Conservation (phyloP, 352 stramenopile genomes). For the Phytophthora ohioensis region DNA sequence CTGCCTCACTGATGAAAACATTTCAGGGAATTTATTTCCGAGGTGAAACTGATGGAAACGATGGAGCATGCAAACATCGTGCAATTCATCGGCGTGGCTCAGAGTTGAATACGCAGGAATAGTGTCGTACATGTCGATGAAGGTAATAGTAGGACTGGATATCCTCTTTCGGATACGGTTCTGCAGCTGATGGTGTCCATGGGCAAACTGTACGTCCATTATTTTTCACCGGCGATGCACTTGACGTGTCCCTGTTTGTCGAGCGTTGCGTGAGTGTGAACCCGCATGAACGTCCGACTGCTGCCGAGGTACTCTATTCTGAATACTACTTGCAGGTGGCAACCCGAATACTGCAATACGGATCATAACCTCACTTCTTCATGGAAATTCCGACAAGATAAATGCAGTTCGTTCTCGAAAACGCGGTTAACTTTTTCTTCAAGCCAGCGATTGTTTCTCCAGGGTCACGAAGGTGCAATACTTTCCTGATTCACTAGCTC, state of each 20-base stretch:
- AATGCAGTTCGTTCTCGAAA: no score
- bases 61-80: conserved; percentile 66
- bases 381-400: not conserved
- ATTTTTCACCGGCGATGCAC: conserved; percentile 36
- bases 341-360: conserved; percentile 8
- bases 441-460: no score
- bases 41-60: conserved; percentile 52
- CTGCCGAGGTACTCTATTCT: conserved; percentile 35
- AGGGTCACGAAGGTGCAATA: no score
- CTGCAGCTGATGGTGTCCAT: conserved; percentile 52
- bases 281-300: conserved; percentile 27
- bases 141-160: conserved; percentile 10
- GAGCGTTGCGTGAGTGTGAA: conserved; percentile 39
- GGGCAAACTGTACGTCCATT: conserved; percentile 33
- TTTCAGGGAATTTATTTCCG: conserved; percentile 51
- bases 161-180: conserved; percentile 34
- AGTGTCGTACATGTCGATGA: conserved; percentile 38
- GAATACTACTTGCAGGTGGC: conserved; percentile 30
- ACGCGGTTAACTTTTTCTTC: no score
- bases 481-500: no score
- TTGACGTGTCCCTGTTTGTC: conserved; percentile 14
- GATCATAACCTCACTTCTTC: not conserved
- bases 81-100: conserved; percentile 56
- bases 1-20: conserved; percentile 2
- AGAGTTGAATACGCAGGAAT: conserved; percentile 42